Evolutionary conservation across 257 asterid species (phyloP).

Genomic region (Solanum peruvianum): DNA sequence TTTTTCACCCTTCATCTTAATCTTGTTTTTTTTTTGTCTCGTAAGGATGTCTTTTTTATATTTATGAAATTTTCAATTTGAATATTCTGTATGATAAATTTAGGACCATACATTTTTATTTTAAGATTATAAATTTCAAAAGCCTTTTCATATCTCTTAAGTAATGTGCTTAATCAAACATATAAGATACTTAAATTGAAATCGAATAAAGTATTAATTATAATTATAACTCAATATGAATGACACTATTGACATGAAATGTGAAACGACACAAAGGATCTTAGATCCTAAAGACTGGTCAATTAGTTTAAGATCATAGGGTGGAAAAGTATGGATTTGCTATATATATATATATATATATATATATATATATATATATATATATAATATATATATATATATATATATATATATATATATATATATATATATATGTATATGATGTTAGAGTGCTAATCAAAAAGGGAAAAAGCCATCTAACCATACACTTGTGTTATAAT

Average conservation of each 20-base stretch:
- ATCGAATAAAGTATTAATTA: neutral
- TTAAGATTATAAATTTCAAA: neutral
- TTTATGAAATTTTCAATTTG: too few species aligned
- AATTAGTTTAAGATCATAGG: neutral
- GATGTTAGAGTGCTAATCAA: neutral
- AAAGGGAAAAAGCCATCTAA: neutral
- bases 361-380: neutral
- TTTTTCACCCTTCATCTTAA: too few species aligned
- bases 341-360: neutral
- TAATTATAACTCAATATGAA: neutral
- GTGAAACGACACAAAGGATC: neutral
- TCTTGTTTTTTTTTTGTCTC: too few species aligned
- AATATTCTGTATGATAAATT: too few species aligned
- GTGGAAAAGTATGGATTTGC: neutral
- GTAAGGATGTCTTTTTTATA: too few species aligned
- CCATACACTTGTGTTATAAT: neutral
- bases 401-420: neutral
- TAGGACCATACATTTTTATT: too few species aligned
- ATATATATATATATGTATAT: too few species aligned
- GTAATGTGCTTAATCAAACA: neutral
- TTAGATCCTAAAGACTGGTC: neutral
- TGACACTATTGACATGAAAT: neutral
- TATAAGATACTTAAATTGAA: neutral
- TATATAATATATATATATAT: too few species aligned
- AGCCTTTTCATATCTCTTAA: neutral